These are phyloP conservation scores for Ustilago crameri DNA, from an alignment of 1,284 basidiomycete genomes.

Conservation along the genomic window DNA sequence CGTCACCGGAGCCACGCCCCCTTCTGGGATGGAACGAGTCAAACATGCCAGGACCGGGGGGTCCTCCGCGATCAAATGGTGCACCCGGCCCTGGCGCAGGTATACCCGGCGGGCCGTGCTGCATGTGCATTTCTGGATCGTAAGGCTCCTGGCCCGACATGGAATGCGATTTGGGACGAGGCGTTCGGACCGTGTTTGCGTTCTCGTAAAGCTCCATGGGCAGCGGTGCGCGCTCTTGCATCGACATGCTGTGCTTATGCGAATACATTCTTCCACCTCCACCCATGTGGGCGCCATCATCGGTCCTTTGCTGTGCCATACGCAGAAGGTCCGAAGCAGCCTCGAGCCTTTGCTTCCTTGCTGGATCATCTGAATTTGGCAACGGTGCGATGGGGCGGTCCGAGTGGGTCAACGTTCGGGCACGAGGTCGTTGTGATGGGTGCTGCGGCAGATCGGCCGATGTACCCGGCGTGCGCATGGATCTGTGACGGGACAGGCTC, in stretches of 20 bases:
- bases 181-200: slow-evolving; percentile 22
- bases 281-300: slow-evolving; percentile 3
- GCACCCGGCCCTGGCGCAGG: slow-evolving; percentile 32
- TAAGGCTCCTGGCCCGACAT: slow-evolving; percentile 43
- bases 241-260: slow-evolving; percentile 46
- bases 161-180: slow-evolving; percentile 44
- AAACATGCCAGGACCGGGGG: slow-evolving; percentile 25
- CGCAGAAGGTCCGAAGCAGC: slow-evolving; percentile 47
- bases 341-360: slow-evolving; percentile 39
- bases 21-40: slow-evolving; percentile 49
- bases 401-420: slow-evolving; percentile 45
- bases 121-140: slow-evolving; percentile 25
- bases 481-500: slow-evolving; percentile 37
- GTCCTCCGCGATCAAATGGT: slow-evolving; percentile 35
- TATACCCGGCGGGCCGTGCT: slow-evolving; percentile 43
- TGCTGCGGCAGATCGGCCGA: slow-evolving; percentile 26
- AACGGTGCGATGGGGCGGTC: slow-evolving; percentile 53
- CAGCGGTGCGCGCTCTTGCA: slow-evolving; percentile 43
- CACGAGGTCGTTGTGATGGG: slow-evolving; percentile 36
- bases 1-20: slow-evolving; percentile 40
- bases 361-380: slow-evolving; percentile 45
- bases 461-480: slow-evolving; percentile 30
- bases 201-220: slow-evolving; percentile 40
- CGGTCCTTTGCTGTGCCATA: slow-evolving; percentile 33
- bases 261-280: slow-evolving; percentile 21